These are phyloP conservation scores for Volvox africanus DNA, from an alignment of 139 green algal genomes.

Conservation along the genomic window DNA sequence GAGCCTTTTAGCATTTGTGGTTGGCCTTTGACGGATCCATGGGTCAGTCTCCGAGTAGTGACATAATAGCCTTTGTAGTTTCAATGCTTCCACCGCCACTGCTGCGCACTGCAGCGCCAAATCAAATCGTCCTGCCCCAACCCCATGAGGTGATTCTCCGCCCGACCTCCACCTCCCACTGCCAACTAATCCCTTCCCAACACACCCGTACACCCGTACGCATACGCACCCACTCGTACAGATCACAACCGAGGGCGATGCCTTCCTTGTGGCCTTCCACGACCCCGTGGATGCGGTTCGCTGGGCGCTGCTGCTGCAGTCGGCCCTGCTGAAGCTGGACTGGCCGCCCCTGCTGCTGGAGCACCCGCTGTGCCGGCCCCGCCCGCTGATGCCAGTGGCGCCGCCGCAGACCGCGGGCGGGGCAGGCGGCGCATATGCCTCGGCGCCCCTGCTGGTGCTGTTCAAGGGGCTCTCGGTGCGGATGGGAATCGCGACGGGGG, in stretches of 20 bases:
- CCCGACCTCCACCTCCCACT: too few relatives aligned
- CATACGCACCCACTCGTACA: neutral
- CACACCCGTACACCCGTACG: too few relatives aligned
- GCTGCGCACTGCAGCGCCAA: too few relatives aligned
- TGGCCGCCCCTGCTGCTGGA: constrained; percentile 45
- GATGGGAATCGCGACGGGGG: constrained; percentile 36
- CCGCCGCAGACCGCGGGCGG: neutral
- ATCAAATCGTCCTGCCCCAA: too few relatives aligned
- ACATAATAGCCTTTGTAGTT: too few relatives aligned
- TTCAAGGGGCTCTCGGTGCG: constrained; percentile 40
- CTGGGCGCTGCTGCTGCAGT: constrained; percentile 45
- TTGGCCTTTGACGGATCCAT: too few relatives aligned
- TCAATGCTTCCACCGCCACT: too few relatives aligned
- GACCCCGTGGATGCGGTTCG: constrained; percentile 31
- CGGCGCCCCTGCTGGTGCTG: constrained; percentile 27
- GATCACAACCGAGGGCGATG: constrained; percentile 33
- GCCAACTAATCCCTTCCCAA: too few relatives aligned
- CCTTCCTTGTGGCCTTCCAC: constrained; percentile 45
- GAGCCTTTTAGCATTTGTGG: too few relatives aligned
- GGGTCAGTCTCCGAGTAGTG: too few relatives aligned
- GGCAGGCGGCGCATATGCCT: neutral
- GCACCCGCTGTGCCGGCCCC: constrained; percentile 19
- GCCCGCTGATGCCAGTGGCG: constrained; percentile 18
- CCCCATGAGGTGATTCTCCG: too few relatives aligned
- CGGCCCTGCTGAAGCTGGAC: constrained; percentile 29